Evolutionary conservation across 1,284 basidiomycete genomes (phyloP), one percentile per base, ranked within the genome.

Genomic region (Kalmanozyma brasiliensis): DNA sequence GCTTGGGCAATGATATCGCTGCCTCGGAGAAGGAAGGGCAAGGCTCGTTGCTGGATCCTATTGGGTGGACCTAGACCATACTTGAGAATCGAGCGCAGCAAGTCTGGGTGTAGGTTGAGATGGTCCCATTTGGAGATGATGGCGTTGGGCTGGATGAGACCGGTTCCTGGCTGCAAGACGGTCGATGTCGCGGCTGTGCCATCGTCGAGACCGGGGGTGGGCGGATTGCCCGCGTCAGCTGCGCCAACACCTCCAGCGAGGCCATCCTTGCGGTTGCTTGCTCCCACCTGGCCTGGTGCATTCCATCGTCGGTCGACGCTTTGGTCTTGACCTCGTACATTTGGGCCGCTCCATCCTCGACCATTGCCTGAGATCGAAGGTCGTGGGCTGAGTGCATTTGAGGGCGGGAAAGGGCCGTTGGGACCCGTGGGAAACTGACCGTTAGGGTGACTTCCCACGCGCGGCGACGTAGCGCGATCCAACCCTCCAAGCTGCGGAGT

Each of bases 1-100:
- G 95, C 95, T 84, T 98, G 95, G 7, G 94, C 94, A 73, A 98
- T 97, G 76, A 98, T 95, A 77, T 98, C 96, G 38, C 92, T 89
- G 9, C 93, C 92, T 58, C 92, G 89, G 45, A 98, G 86, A 63
- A 98, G 89, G 84, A 96, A 97, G 1, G 95, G 95, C 52, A 98
- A 86, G 36, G 95, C 94, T 52, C 94, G 89, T 80, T 95, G 93
- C 83, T 98, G 95, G 66, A 98, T 96, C 85, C 98, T 98, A 84
- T 97, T 98, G 6, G 95, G 95, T 5, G 95, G 95, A 0, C 95
- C 95, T 82, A 79, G 94, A 91, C 94, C 95, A 81, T 97, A 98
- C 83, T 94, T 94, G 68, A 87, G 89, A 62, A 98, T 87, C 13
- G 93, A 93, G 48, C 92, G 87, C 73, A 96, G 85, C 24, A 98